phyloP scores from a whole-genome alignment of 768 basidiomycete species.

The Boletus bicolor region DNA sequence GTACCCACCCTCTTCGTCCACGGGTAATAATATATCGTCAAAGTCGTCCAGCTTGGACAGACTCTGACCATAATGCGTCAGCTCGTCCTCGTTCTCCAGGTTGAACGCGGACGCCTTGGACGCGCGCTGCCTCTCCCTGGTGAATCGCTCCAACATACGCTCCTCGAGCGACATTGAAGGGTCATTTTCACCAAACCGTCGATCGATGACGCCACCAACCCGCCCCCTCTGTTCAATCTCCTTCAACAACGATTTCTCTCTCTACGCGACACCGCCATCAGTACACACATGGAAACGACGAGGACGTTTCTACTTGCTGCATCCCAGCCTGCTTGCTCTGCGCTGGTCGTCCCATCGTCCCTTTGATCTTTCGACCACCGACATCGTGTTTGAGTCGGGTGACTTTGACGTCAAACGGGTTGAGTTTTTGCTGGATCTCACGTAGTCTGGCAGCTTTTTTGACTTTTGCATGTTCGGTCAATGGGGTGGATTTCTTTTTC shows the following conservation, averaged over 20 bases:
- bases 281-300: neutral
- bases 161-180: slow-evolving; percentile 92
- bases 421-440: slow-evolving; percentile 81
- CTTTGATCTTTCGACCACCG: slow-evolving; percentile 83
- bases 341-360: slow-evolving; percentile 77
- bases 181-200: slow-evolving; percentile 95
- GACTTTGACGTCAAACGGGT: slow-evolving; percentile 92
- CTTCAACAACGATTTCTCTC: slow-evolving; percentile 84
- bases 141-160: slow-evolving; percentile 95
- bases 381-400: slow-evolving; percentile 92
- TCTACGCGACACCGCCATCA: slow-evolving; percentile 39
- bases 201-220: slow-evolving; percentile 87
- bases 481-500: slow-evolving; percentile 60
- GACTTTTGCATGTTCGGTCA: slow-evolving; percentile 75
- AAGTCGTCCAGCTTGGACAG: slow-evolving; percentile 83
- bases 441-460: slow-evolving; percentile 76
- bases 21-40: slow-evolving; percentile 54
- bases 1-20: slow-evolving; percentile 51
- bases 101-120: slow-evolving; percentile 81
- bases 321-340: slow-evolving; percentile 88
- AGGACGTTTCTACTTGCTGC: slow-evolving; percentile 62
- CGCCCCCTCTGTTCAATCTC: slow-evolving; percentile 80
- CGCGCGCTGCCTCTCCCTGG: slow-evolving; percentile 77
- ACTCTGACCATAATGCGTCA: slow-evolving; percentile 90
- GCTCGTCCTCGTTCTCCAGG: slow-evolving; percentile 86